Evolutionary conservation across 1,284 basidiomycete genomes (phyloP), one percentile per base, ranked within the genome.

Genomic region (Taiwanofungus camphoratus): DNA sequence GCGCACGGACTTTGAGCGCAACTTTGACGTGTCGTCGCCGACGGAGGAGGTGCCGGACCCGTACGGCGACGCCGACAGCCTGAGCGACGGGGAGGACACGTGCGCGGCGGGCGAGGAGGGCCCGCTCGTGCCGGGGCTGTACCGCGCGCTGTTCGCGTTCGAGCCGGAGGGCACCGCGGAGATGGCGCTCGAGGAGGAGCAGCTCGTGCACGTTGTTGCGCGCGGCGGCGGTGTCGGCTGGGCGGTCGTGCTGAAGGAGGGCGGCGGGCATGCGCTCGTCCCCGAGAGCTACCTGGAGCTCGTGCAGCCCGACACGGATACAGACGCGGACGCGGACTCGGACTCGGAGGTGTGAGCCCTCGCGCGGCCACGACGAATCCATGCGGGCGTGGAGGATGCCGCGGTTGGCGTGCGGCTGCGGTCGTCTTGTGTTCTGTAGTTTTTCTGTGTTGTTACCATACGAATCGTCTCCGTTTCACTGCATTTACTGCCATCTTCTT

Each of bases 191-290:
- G 74, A 70, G 48, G 83, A 88, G 61, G 84, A 81, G 42, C 82
- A 87, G 62, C 52, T 82, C 32, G 77, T 88, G 13, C 66, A 67
- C 3, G 80, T 87, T 24, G 62, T 87, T 2, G 82, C 82, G 1
- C 58, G 82, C 35, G 83, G 84, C 1, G 84, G 83, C 0, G 84
- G 82, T 0, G 78, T 82, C 3, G 84, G 85, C 0, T 86, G 84
- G 83, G 83, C 82, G 0, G 77, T 86, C 12, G 84, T 78, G 16
- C 73, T 65, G 57, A 63, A 58, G 41, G 67, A 64, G 38, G 62
- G 52, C 18, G 65, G 65, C 20, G 57, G 63, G 15, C 79, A 82
- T 52, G 79, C 78, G 12, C 67, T 84, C 18, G 82, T 84, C 7
- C 81, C 82, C 0, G 82, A 82, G 59, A 77, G 79, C 49, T 84